A percentile compares a stretch with the other conserved stretches of the same genome.
Conservation (phyloP, 73 alveolate species). For the Blepharisma stoltei region DNA sequence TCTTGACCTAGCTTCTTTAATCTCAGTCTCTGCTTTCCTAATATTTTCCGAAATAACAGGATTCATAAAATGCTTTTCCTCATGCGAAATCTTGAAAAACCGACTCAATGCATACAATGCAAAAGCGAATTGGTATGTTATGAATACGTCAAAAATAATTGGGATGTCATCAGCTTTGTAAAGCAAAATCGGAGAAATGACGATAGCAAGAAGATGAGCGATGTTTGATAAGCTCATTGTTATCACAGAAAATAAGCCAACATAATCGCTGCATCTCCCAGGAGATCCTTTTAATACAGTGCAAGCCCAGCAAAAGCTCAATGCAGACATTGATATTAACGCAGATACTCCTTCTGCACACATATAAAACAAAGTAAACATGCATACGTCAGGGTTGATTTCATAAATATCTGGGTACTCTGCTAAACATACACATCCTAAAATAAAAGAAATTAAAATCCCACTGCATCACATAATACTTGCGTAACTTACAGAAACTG, state of each 20-base stretch:
- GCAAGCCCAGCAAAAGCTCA: background rate
- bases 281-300: background rate
- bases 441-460: background rate
- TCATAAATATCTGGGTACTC: background rate
- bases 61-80: background rate
- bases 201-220: conserved; percentile 14
- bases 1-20: conserved; percentile 3
- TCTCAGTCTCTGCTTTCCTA: background rate
- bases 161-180: background rate
- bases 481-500: background rate
- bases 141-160: conserved; percentile 5
- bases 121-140: background rate
- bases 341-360: conserved; percentile 10
- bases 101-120: too few species aligned
- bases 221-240: background rate
- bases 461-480: background rate
- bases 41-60: background rate
- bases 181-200: background rate
- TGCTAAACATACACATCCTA: background rate
- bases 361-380: conserved; percentile 14
- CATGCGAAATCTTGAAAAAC: background rate
- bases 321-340: background rate
- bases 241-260: conserved; percentile 5
- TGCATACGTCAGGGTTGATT: background rate
- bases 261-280: background rate